Percentiles rank a stretch among this genome's conserved stretches.
These are phyloP conservation scores for Podospora australis DNA, from an alignment of 495 filamentous ascomycete genomes.

Conservation along the genomic window DNA sequence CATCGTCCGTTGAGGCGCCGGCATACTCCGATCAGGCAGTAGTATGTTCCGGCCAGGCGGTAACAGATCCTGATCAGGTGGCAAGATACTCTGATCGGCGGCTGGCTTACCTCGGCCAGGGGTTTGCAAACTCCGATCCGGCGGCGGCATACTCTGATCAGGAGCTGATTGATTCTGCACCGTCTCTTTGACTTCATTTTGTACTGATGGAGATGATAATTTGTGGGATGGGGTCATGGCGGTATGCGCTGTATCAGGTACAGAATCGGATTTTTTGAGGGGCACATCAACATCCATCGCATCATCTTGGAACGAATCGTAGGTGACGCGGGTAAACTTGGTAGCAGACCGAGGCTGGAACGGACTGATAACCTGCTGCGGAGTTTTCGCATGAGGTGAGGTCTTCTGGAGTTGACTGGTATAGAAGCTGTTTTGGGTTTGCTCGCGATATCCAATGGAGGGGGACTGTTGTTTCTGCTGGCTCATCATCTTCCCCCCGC, in stretches of 20 bases:
- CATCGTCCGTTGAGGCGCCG: neutral
- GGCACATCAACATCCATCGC: slow-evolving; percentile 17
- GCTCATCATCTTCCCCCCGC: slow-evolving; percentile 60
- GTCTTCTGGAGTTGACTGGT: slow-evolving; percentile 56
- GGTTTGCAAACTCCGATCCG: too few species aligned
- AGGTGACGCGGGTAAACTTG: neutral
- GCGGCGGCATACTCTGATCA: neutral
- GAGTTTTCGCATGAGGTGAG: neutral
- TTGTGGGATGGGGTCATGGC: too few species aligned
- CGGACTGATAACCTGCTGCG: slow-evolving; percentile 13
- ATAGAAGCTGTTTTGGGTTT: slow-evolving; percentile 74
- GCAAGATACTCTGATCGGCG: too few species aligned
- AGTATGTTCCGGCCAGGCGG: neutral
- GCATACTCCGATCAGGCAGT: too few species aligned
- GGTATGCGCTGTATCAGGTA: neutral
- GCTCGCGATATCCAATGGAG: slow-evolving; percentile 59
- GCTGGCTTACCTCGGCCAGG: too few species aligned
- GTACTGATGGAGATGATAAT: too few species aligned
- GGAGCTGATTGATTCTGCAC: neutral
- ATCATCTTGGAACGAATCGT: slow-evolving; percentile 14
- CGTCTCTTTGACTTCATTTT: neutral
- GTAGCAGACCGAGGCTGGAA: slow-evolving; percentile 16
- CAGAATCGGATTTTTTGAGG: too few species aligned
- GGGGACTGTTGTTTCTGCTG: slow-evolving; percentile 43
- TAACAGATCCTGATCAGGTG: too few species aligned